Base-by-base conservation (phyloP, 768 basidiomycete genomes). In the Dentipellis fragilis region DNA sequence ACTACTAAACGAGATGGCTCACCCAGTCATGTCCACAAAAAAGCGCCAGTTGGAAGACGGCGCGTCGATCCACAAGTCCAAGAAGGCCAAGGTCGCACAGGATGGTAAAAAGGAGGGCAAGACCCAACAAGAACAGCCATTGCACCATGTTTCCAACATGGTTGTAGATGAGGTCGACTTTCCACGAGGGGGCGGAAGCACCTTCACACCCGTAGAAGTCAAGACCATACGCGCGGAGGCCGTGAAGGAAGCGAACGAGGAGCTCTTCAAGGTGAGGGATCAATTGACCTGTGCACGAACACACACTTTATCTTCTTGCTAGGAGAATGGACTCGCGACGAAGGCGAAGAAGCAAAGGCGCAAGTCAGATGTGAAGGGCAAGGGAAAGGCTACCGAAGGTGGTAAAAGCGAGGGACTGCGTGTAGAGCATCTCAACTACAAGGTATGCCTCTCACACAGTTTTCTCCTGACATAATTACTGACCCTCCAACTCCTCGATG, bases 371-470 rank as follows among this genome's bases (percentile, higher is more conserved):
- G 62, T 58, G 16, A 67, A 71, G 45, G 62, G 57, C 10, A 67
- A 71, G 66, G 57, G 54, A 60, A 62, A 65, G 60, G 56, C 63
- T 2, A 53, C 57, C 62, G 54, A 68, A 63, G 68, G 63, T 39
- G 72, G 73, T 59, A 82, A 82, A 67, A 75, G 66, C 48, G 80
- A 83, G 49, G 72, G 66, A 40, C 75, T 86, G 54, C 85, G 93
- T 55, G 83, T 95, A 39, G 93, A 97, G 65, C 89, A 93, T 68
- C 74, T 96, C 39, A 96, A 93, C 65, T 95, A 96, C 75, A 96
- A 94, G 74, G 92, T 89, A 55, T 52, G 35, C 16, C 37, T n/a
- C 12, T 12, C 48, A 22, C 22, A 5, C 29, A 35, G 9, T 3
- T 49, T 22, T 23, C 16, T 29, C n/a, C 19, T 45, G 9, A 22